Base-by-base conservation (phyloP, 257 asterid species). In the Capsicum rhomboideum region DNA sequence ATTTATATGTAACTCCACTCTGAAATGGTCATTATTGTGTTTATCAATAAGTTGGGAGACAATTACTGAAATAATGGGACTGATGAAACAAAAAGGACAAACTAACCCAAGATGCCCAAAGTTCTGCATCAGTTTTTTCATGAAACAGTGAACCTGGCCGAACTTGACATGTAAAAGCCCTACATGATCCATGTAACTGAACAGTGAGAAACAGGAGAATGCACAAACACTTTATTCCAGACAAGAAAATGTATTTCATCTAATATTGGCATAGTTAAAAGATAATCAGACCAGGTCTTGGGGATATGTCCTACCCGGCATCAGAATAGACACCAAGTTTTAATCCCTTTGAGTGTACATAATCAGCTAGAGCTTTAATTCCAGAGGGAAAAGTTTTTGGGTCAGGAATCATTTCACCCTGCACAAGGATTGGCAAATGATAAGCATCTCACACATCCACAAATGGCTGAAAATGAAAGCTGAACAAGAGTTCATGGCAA, bases 251-350 rank as follows among this genome's bases (percentile, higher is more conserved):
- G 69, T 50, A 80, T 23, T 42, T 42, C 17, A 7, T 69, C 46
- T 74, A 85, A 55, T 5, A 18, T 40, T 49, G 61, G 67, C 50
- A 63, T 68, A 44, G 53, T 42, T 42, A 0, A 50, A n/a, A 59
- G 85, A 21, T 81, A 66, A 44, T 87, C 69, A 49, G 82, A 86
- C 63, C 79, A 78, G 85, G 64, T 26, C 16, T 68, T 53, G 40
- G 74, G 74, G 79, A 80, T 59, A 69, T 37, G 23, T 54, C 97
- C 42, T 92, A 96, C 99, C 99, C 99, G 85, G 99, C 99, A 90
- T 97, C 99, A 42, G 99, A 96, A 89, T 96, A 96, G 86, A 96
- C 91, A 52, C 99, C 98, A 6, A 96, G 93, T 91, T 95, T 97
- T 83, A 97, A 96, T 82, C 97, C 98, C 90, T 92, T 93, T 10